A percentile compares a stretch with the other conserved stretches of the same genome.
phyloP scores from a whole-genome alignment of 2,329 filamentous ascomycete genomes.

The Periconia sp. region DNA sequence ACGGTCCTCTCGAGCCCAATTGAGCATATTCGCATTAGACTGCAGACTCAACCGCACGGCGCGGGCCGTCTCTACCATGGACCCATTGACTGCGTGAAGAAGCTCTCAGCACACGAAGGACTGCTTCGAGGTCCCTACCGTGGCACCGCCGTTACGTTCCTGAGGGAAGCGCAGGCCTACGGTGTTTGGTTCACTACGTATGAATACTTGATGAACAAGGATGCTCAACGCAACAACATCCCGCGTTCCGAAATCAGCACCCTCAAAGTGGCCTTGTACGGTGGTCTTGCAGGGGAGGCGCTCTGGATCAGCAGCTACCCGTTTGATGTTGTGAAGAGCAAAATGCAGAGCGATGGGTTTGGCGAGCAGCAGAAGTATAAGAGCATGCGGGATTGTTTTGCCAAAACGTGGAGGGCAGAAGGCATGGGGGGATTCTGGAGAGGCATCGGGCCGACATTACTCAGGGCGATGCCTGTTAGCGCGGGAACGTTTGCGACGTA shows the following conservation, averaged over 20 bases:
- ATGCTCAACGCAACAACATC: slow-evolving; percentile 75
- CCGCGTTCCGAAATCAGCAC: slow-evolving; percentile 76
- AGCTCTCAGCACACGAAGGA: slow-evolving; percentile 71
- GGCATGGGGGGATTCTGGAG: slow-evolving; percentile 90
- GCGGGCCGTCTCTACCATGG: slow-evolving; percentile 75
- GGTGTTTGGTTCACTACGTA: slow-evolving; percentile 94
- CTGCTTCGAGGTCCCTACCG: slow-evolving; percentile 78
- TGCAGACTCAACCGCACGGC: slow-evolving; percentile 95
- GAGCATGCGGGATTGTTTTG: slow-evolving; percentile 87
- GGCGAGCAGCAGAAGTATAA: slow-evolving; percentile 70
- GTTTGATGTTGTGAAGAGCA: slow-evolving; percentile 97
- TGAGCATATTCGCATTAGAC: slow-evolving; percentile 92
- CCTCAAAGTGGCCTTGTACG: slow-evolving; percentile 88
- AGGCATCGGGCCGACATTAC: slow-evolving; percentile 83
- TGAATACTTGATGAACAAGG: slow-evolving; percentile 93
- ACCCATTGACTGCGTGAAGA: slow-evolving; percentile 86
- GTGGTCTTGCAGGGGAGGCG: slow-evolving; percentile 88
- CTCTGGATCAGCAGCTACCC: slow-evolving; percentile 94
- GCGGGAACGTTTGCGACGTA: slow-evolving; percentile 93
- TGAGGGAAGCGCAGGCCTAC: slow-evolving; percentile 92
- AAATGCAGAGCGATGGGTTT: slow-evolving; percentile 98
- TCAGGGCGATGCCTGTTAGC: slow-evolving; percentile 96
- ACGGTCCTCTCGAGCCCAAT: slow-evolving; percentile 86
- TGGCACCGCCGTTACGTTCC: slow-evolving; percentile 80
- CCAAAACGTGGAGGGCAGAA: slow-evolving; percentile 75